These are phyloP conservation scores for Heterobasidion parviporum DNA, from an alignment of 1,284 basidiomycete genomes.

Conservation along the genomic window DNA sequence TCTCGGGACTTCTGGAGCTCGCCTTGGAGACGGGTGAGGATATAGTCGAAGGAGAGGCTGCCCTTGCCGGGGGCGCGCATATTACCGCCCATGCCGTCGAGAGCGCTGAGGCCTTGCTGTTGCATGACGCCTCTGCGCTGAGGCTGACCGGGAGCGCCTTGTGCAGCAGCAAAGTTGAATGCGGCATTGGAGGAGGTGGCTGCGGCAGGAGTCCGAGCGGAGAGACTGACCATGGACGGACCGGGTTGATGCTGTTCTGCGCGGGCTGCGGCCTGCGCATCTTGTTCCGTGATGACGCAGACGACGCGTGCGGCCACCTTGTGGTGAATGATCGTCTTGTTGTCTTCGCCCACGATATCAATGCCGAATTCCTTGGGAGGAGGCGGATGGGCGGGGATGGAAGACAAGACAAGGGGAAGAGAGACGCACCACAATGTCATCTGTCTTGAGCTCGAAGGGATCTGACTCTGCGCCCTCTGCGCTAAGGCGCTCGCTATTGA, in stretches of 20 bases:
- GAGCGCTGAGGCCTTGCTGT: conserved; percentile 50
- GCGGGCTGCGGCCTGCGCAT: conserved; percentile 64
- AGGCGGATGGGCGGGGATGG: not conserved
- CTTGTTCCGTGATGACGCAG: conserved; percentile 83
- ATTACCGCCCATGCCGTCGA: conserved; percentile 69
- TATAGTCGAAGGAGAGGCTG: conserved; percentile 78
- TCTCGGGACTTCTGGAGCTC: conserved; percentile 94
- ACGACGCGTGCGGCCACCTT: conserved; percentile 94
- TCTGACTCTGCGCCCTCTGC: conserved; percentile 90
- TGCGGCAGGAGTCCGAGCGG: conserved; percentile 22
- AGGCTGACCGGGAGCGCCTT: conserved; percentile 21
- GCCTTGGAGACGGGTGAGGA: conserved; percentile 71
- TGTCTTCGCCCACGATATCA: conserved; percentile 98
- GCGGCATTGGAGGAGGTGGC: conserved; percentile 25
- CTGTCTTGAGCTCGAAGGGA: conserved; percentile 89
- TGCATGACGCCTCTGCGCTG: conserved; percentile 51
- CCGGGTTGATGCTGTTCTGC: conserved; percentile 50
- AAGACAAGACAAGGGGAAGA: not conserved
- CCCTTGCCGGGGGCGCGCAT: conserved; percentile 67
- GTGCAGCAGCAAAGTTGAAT: conserved; percentile 31
- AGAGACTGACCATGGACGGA: conserved; percentile 17
- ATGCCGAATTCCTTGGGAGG: conserved; percentile 87
- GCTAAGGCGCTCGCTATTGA: conserved; percentile 91
- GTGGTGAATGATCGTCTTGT: conserved; percentile 96
- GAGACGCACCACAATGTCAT: conserved; percentile 76